Conservation (phyloP, 257 asterid species). For the Capsicum baccatum region DNA sequence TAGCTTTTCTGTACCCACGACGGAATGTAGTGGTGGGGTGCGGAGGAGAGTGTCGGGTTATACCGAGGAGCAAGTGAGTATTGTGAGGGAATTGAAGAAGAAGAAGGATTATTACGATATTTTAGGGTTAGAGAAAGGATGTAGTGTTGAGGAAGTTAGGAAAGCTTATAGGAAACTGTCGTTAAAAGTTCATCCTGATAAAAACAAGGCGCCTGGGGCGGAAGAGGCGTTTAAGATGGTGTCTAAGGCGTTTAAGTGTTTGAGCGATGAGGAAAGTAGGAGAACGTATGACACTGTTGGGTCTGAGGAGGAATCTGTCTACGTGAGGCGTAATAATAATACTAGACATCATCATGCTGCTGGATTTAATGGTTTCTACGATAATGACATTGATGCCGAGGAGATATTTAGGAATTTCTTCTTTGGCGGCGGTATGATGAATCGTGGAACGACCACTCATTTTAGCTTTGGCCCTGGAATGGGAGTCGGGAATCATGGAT, state of each 20-base stretch:
- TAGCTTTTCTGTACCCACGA: constrained; percentile 36
- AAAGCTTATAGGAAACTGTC: constrained; percentile 90
- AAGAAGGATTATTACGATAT: constrained; percentile 92
- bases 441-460: constrained; percentile 62
- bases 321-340: constrained; percentile 54
- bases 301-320: constrained; percentile 66
- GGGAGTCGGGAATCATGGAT: constrained; percentile 63
- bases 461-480: constrained; percentile 84
- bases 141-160: constrained; percentile 72
- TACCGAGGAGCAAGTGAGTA: constrained; percentile 70
- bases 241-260: constrained; percentile 90
- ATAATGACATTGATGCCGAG: constrained; percentile 68
- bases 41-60: constrained; percentile 38
- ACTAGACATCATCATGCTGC: constrained; percentile 41
- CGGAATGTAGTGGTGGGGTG: constrained; percentile 35
- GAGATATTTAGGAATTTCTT: constrained; percentile 96
- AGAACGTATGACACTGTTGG: constrained; percentile 72
- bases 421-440: constrained; percentile 71
- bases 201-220: constrained; percentile 90
- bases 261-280: constrained; percentile 79
- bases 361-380: constrained; percentile 61
- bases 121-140: constrained; percentile 73
- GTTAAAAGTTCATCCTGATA: constrained; percentile 95
- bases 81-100: constrained; percentile 73
- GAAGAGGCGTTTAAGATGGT: constrained; percentile 98